Percentiles rank a stretch among this genome's conserved stretches.
These are phyloP conservation scores for Dictyostelium brefeldianum DNA, from an alignment of 78 protist genomes.

Conservation along the genomic window DNA sequence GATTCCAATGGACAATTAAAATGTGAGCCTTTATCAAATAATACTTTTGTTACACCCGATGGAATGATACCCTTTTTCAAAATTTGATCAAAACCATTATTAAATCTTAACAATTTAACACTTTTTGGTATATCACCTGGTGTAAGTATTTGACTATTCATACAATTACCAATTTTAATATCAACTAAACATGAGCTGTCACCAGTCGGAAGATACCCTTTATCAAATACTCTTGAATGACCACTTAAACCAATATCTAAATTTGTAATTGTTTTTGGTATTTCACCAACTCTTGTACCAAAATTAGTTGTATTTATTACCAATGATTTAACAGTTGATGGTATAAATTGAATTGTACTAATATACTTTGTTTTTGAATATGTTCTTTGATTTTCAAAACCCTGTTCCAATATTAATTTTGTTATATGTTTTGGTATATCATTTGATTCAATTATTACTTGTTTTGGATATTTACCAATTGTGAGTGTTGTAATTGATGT, in stretches of 20 bases:
- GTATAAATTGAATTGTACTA: background rate
- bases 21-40: background rate
- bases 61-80: background rate
- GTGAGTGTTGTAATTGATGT: background rate
- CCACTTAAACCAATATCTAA: background rate
- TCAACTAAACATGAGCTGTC: background rate
- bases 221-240: background rate
- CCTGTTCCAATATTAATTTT: background rate
- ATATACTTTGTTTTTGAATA: background rate
- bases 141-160: background rate
- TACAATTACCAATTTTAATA: constrained; percentile 13
- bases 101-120: background rate
- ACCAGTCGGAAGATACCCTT: background rate
- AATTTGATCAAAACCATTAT: background rate
- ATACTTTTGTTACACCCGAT: background rate
- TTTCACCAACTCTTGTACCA: background rate
- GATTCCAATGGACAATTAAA: background rate
- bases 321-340: background rate
- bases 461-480: constrained; percentile 1
- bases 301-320: background rate
- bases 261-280: background rate
- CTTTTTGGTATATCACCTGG: background rate
- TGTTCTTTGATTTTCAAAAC: background rate
- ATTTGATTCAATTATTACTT: background rate
- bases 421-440: constrained; percentile 6